Evolutionary conservation across 2,329 filamentous ascomycete species (phyloP).

Genomic region (Venturia pyrina): DNA sequence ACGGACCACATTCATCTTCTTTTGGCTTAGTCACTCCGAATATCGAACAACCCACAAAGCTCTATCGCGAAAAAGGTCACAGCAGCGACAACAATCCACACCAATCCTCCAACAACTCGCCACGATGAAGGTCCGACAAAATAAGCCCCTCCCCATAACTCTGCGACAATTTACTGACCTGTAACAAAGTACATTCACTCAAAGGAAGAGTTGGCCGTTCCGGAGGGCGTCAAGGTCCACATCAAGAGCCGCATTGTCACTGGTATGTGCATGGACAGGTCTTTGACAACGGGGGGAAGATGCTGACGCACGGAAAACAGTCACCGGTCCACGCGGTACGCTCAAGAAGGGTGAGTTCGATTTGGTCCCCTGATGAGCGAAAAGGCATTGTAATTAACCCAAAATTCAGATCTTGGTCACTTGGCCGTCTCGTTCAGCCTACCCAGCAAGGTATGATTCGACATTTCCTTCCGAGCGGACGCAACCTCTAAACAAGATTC

Average conservation of each 20-base stretch:
- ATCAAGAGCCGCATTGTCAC: constrained; percentile 97
- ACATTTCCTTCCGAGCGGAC: not conserved
- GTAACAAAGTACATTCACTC: constrained; percentile 99
- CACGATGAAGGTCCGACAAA: not conserved
- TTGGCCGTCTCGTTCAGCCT: constrained; percentile 87
- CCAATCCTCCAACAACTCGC: constrained; percentile 15
- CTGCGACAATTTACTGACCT: constrained; percentile 25
- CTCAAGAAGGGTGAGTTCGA: constrained; percentile 59
- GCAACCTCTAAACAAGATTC: not conserved
- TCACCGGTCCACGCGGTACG: constrained; percentile 96
- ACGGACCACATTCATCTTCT: not conserved
- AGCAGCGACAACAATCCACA: not conserved
- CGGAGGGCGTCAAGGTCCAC: constrained; percentile 93
- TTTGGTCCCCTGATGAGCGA: not conserved
- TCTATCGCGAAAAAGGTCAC: not conserved
- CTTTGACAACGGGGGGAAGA: not conserved
- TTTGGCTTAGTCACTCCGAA: not conserved
- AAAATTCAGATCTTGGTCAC: constrained; percentile 62
- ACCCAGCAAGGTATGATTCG: constrained; percentile 50
- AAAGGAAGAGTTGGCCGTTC: constrained; percentile 88
- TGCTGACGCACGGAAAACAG: constrained; percentile 32
- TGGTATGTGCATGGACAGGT: constrained; percentile 59
- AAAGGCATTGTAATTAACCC: not conserved
- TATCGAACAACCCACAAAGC: not conserved
- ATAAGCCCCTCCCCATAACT: not conserved